These are phyloP conservation scores for Ceratocystis cubensis DNA, from an alignment of 2,329 filamentous ascomycete species.

Conservation along the genomic window DNA sequence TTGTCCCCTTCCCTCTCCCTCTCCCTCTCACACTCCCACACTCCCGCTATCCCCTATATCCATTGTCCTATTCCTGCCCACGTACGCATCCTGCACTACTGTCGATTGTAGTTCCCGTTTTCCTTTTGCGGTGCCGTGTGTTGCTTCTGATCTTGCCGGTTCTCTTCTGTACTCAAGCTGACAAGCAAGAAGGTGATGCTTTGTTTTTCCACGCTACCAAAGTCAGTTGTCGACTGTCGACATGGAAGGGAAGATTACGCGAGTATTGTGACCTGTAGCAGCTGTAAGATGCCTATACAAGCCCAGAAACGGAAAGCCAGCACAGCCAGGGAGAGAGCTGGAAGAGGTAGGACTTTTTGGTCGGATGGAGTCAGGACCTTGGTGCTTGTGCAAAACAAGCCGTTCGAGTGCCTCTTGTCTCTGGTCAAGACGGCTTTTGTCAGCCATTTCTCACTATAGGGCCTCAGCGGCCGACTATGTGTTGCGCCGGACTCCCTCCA, in stretches of 20 bases:
- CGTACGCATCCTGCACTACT: neutral
- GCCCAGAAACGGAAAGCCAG: neutral
- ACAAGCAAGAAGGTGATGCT: neutral
- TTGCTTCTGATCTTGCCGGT: neutral
- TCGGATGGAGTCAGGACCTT: neutral
- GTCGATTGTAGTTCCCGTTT: neutral
- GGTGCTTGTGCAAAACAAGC: neutral
- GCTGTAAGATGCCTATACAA: neutral
- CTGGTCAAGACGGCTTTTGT: neutral
- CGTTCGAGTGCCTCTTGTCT: neutral
- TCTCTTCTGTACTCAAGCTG: neutral
- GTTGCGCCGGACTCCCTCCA: neutral
- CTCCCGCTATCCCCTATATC: neutral
- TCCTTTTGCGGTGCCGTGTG: neutral
- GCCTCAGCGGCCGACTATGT: neutral
- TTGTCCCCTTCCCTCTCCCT: no score
- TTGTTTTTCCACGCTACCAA: neutral
- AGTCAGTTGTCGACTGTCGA: neutral
- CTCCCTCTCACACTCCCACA: no score
- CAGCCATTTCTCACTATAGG: neutral
- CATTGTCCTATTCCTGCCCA: neutral
- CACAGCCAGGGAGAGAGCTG: neutral
- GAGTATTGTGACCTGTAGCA: neutral
- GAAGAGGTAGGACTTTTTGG: neutral
- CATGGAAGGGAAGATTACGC: conserved; percentile 1